phyloP scores from a whole-genome alignment of 768 basidiomycete genomes.

The Clavaria fumosa region DNA sequence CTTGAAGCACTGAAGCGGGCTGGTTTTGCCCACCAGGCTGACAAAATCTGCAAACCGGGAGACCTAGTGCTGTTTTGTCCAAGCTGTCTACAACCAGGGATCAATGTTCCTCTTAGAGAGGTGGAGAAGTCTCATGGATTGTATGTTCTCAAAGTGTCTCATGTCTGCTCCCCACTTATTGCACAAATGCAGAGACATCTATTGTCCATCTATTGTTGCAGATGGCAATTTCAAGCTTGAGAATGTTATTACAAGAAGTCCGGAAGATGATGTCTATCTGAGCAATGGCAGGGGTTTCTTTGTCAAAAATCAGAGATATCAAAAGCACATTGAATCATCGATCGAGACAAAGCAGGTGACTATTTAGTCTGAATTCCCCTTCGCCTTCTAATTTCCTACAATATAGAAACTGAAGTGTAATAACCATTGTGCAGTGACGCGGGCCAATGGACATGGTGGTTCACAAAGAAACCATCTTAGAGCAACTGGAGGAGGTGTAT shows the following conservation, averaged over 20 bases:
- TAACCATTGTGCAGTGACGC: conserved; percentile 12
- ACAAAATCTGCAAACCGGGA: not conserved
- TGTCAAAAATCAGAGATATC: conserved; percentile 12
- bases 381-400: conserved; percentile 2
- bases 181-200: too few species aligned
- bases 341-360: conserved; percentile 1
- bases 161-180: too few species aligned
- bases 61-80: conserved; percentile 4
- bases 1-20: not conserved
- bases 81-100: conserved; percentile 7
- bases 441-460: conserved; percentile 6
- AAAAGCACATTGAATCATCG: conserved; percentile 10
- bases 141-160: too few species aligned
- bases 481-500: conserved; percentile 17
- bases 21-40: conserved; percentile 1
- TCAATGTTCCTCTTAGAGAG: conserved; percentile 9
- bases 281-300: conserved; percentile 16
- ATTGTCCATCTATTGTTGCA: conserved; percentile 9
- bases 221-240: conserved; percentile 19
- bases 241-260: conserved; percentile 14
- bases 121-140: too few species aligned
- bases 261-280: conserved; percentile 14
- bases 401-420: conserved; percentile 11
- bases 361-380: not conserved
- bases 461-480: conserved; percentile 13